Evolutionary conservation across 2,329 filamentous ascomycete genomes (phyloP), one percentile per base, ranked within the genome.

Genomic region (Pyrenochaeta sp.): DNA sequence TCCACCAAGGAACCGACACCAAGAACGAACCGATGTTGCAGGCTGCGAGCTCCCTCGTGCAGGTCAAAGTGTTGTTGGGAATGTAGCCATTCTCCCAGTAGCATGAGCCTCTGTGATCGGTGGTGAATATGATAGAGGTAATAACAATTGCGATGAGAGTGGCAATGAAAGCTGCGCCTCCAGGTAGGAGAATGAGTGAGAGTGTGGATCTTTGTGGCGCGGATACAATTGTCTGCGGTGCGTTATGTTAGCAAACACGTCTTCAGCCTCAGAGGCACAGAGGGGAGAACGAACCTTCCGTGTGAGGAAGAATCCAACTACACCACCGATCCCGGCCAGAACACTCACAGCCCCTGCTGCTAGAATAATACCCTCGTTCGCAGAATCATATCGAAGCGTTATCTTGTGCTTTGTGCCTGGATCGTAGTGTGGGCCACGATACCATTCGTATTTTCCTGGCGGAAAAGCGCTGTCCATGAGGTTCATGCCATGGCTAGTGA

Each of bases 31-130:
- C 49, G 11, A 56, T 49, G 3, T 36, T 32, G 36, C 54, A 52
- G 5, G 49, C 45, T 17, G 54, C 49, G 6, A 49, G 49, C 42
- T 56, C 49, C 2, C 49, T 49, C 1, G 49, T 56, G 36, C 54
- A 56, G 5, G 31, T 27, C 4, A 52, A 39, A 5, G 31, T 30
- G 27, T 31, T 43, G n/a, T 27, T 7, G 11, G 45, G 39, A 14
- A 31, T 35, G 42, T 56, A 56, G 3, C 54, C 54, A 1, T 42
- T 15, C 1, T 47, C 37, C 45, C 45, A 56, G 18, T 44, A 15
- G 42, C 54, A 52, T 17, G 29, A n/a, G 5, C 54, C 49, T 6
- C 29, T 18, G 31, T 56, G 45, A 12, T 52, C 15, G 7, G 45
- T 46, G 30, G 43, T 36, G 49, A 32, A 52, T 27, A 46, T 20